A percentile compares a stretch with the other conserved stretches of the same genome.
Evolutionary conservation across 306 rosid genomes (phyloP).

Genomic region (Parietaria judaica): DNA sequence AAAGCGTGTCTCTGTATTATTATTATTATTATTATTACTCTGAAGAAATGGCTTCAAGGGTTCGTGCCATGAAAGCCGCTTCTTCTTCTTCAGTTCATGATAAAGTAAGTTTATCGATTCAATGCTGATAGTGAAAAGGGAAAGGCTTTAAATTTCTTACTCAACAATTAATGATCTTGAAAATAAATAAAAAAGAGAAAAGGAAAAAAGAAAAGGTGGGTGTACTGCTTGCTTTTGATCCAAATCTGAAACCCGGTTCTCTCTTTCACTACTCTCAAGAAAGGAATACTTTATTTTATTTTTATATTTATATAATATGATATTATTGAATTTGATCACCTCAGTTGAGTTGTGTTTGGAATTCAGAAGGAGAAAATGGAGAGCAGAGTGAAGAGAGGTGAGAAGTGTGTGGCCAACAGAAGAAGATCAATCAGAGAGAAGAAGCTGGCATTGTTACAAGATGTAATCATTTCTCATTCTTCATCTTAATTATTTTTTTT

Average conservation of each 20-base stretch:
- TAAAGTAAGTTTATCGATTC: conserved; percentile 31
- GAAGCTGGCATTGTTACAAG: conserved; percentile 75
- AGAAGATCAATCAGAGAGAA: conserved; percentile 64
- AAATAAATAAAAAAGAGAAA: conserved; percentile 1
- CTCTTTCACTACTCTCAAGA: conserved; percentile 38
- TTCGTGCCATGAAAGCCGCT: conserved; percentile 50
- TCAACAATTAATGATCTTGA: neutral
- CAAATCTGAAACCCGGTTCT: conserved; percentile 44
- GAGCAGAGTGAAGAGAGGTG: conserved; percentile 38
- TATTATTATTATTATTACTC: conserved; percentile 3
- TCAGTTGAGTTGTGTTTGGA: conserved; percentile 20
- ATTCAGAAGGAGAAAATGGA: conserved; percentile 63
- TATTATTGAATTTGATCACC: conserved; percentile 1
- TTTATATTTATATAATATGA: conserved; percentile 1
- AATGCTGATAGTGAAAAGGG: conserved; percentile 18
- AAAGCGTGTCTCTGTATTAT: neutral
- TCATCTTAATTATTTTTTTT: conserved; percentile 1
- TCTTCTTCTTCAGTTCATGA: conserved; percentile 21
- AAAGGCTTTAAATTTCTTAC: conserved; percentile 11
- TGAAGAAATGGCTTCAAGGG: conserved; percentile 48
- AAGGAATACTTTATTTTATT: conserved; percentile 35
- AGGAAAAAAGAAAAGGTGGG: conserved; percentile 5
- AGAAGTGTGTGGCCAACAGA: conserved; percentile 42
- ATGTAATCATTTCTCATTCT: conserved; percentile 34
- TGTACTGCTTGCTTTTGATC: conserved; percentile 50